These are phyloP conservation scores for Pigoraptor vietnamica DNA, from an alignment of 78 protist genomes.

Conservation along the genomic window DNA sequence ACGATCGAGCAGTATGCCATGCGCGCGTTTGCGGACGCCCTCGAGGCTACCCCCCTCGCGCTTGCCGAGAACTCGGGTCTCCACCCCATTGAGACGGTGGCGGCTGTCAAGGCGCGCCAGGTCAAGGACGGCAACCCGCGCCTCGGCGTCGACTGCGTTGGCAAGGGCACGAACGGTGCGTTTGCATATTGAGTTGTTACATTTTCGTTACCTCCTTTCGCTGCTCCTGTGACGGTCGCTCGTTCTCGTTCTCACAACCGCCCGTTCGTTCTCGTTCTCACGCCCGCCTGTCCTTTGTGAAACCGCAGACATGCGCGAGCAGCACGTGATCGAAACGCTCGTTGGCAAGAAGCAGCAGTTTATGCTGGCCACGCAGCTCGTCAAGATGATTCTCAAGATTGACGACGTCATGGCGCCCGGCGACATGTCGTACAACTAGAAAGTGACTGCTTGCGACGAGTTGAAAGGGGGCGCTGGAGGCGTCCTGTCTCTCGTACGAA, in stretches of 20 bases:
- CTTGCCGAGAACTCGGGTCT: constrained; percentile 98
- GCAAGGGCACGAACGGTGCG: constrained; percentile 59
- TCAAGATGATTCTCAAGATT: constrained; percentile 98
- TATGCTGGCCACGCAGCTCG: constrained; percentile 97
- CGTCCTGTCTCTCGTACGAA: no score
- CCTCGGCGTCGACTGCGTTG: constrained; percentile 95
- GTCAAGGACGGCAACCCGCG: constrained; percentile 60
- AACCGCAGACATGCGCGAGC: constrained; percentile 81
- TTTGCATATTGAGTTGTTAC: background rate
- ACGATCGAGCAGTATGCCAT: constrained; percentile 93
- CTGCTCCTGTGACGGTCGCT: background rate
- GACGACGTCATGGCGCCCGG: constrained; percentile 89
- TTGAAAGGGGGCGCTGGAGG: no score
- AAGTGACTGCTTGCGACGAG: no score
- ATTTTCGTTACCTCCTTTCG: no score
- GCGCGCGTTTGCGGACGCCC: constrained; percentile 98
- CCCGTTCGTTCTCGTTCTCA: background rate
- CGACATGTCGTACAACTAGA: background rate
- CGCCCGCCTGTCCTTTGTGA: background rate
- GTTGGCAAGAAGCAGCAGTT: constrained; percentile 95
- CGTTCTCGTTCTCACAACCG: background rate
- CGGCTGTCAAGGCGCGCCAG: constrained; percentile 84
- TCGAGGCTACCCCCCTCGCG: constrained; percentile 95
- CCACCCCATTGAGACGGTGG: constrained; percentile 81
- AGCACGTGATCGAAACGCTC: constrained; percentile 94